Evolutionary conservation across 2,329 filamentous ascomycete species (phyloP).

Genomic region (Aspergillus sp.): DNA sequence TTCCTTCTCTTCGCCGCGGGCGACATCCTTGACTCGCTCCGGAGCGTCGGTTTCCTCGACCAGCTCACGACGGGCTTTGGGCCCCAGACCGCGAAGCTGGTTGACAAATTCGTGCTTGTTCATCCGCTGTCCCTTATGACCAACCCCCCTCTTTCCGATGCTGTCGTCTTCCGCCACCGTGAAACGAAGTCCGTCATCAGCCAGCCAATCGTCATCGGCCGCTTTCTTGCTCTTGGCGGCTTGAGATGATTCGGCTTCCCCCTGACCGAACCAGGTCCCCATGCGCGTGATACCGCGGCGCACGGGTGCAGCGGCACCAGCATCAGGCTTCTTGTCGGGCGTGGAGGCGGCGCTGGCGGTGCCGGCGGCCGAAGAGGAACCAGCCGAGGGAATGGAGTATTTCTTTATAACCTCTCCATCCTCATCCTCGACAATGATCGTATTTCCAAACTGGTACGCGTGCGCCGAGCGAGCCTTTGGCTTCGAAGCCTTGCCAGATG

Average conservation of each 20-base stretch:
- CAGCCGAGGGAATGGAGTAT: conserved; percentile 57
- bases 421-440: conserved; percentile 69
- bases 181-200: conserved; percentile 59
- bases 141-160: conserved; percentile 35
- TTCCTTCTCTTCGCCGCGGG: conserved; percentile 30
- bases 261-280: conserved; percentile 57
- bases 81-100: conserved; percentile 60
- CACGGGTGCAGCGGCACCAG: conserved; percentile 41
- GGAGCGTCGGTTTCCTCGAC: conserved; percentile 45
- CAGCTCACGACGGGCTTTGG: conserved; percentile 54
- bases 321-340: conserved; percentile 23
- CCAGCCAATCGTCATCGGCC: conserved; percentile 32
- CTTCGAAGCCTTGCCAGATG: conserved; percentile 23
- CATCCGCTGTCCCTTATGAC: conserved; percentile 58
- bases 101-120: conserved; percentile 65
- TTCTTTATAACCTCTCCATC: conserved; percentile 69
- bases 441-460: conserved; percentile 68
- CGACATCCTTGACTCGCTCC: conserved; percentile 38
- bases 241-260: conserved; percentile 33
- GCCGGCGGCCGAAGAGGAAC: background rate
- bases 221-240: conserved; percentile 28
- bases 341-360: conserved; percentile 3
- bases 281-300: conserved; percentile 57
- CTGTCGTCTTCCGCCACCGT: conserved; percentile 52
- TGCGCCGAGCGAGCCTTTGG: conserved; percentile 56